phyloP scores from a whole-genome alignment of 345 rosid species.

The Salix exigua region DNA sequence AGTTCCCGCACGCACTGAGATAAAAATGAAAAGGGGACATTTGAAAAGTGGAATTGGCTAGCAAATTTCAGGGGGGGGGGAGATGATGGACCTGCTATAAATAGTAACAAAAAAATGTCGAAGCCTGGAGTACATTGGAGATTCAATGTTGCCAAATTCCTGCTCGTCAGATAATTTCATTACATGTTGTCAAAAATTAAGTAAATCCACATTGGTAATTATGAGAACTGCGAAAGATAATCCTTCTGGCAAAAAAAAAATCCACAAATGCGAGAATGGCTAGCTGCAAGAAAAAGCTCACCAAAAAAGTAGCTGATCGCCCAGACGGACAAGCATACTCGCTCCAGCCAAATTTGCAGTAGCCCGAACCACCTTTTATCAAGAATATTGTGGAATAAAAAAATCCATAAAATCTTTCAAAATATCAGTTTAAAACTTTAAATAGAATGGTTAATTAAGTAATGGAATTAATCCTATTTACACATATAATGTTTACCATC shows the following conservation, averaged over 20 bases:
- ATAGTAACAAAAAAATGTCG: constrained; percentile 67
- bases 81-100: constrained; percentile 56
- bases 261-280: constrained; percentile 9
- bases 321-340: constrained; percentile 69
- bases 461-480: not conserved
- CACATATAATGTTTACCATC: constrained; percentile 50
- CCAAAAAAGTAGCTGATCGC: constrained; percentile 75
- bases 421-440: not conserved
- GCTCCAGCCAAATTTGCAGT: constrained; percentile 94
- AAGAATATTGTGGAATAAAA: not conserved
- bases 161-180: constrained; percentile 31
- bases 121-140: constrained; percentile 75
- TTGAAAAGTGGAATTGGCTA: not conserved
- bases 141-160: constrained; percentile 93
- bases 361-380: constrained; percentile 81
- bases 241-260: not conserved
- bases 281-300: constrained; percentile 25
- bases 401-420: not conserved
- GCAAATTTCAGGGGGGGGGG: not conserved
- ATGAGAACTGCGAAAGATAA: not conserved
- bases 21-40: no score
- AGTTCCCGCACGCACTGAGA: no score
- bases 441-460: not conserved
- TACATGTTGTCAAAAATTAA: not conserved
- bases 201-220: not conserved